A percentile compares a stretch with the other conserved stretches of the same genome.
These are phyloP conservation scores for Xylariales sp. DNA, from an alignment of 2,329 filamentous ascomycete species.

Conservation along the genomic window DNA sequence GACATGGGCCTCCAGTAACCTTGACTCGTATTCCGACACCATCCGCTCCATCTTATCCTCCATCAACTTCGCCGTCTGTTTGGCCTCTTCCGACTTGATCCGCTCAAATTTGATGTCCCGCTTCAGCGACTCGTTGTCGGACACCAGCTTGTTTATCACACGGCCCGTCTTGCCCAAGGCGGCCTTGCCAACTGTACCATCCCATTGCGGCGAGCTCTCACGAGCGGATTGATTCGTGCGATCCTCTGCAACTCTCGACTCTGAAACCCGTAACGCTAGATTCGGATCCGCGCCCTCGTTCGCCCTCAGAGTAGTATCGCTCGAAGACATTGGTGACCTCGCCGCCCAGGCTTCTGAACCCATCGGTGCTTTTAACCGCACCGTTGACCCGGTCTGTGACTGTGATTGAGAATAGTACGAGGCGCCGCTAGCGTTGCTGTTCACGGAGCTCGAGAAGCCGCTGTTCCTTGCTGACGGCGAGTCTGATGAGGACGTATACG, in stretches of 20 bases:
- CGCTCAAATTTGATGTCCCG: constrained; percentile 66
- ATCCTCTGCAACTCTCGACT: too few species aligned
- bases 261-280: too few species aligned
- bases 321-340: constrained; percentile 22
- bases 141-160: constrained; percentile 76
- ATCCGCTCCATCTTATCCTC: constrained; percentile 69
- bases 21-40: constrained; percentile 63
- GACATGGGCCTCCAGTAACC: constrained; percentile 64
- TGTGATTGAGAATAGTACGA: constrained; percentile 35
- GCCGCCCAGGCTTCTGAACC: too few species aligned
- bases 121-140: constrained; percentile 73
- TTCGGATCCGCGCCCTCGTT: background rate
- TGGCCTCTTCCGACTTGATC: constrained; percentile 64
- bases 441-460: constrained; percentile 50
- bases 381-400: constrained; percentile 25
- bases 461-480: constrained; percentile 40
- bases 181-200: constrained; percentile 64
- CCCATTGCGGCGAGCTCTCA: constrained; percentile 43
- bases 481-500: constrained; percentile 33
- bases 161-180: constrained; percentile 69
- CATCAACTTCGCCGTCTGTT: constrained; percentile 60
- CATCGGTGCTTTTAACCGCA: constrained; percentile 25
- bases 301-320: constrained; percentile 15
- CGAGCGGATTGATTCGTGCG: constrained; percentile 20
- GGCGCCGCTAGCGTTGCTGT: constrained; percentile 47